These are phyloP conservation scores for Arachnomyces sp. DNA, from an alignment of 2,329 filamentous ascomycete genomes.

Conservation along the genomic window DNA sequence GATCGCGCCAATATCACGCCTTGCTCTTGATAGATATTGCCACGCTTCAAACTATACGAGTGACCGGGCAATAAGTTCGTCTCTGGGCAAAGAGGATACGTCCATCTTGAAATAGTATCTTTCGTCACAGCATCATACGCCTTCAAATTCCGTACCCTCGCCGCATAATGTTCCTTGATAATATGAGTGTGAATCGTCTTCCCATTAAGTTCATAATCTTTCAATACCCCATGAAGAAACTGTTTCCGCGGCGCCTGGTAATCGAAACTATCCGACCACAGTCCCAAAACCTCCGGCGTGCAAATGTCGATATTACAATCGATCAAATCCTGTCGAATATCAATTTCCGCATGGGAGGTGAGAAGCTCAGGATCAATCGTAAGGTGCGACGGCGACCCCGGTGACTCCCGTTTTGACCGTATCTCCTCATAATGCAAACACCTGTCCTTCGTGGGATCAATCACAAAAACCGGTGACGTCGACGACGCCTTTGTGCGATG, in stretches of 20 bases:
- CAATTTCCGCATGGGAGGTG: constrained; percentile 64
- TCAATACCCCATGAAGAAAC: constrained; percentile 85
- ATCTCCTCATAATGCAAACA: constrained; percentile 95
- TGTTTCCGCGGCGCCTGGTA: constrained; percentile 84
- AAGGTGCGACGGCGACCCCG: constrained; percentile 35
- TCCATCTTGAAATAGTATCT: constrained; percentile 80
- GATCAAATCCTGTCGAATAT: constrained; percentile 78
- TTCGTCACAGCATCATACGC: constrained; percentile 84
- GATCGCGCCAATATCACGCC: constrained; percentile 66
- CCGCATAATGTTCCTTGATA: constrained; percentile 73
- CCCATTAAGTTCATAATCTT: constrained; percentile 94
- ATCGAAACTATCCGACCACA: constrained; percentile 98
- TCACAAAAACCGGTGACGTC: constrained; percentile 73
- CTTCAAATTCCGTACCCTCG: constrained; percentile 75
- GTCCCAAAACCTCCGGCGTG: constrained; percentile 84
- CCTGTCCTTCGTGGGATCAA: constrained; percentile 70
- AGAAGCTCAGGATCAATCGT: constrained; percentile 74
- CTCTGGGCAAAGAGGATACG: constrained; percentile 82
- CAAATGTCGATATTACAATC: constrained; percentile 96
- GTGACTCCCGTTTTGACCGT: constrained; percentile 42
- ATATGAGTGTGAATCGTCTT: constrained; percentile 95
- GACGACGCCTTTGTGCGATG: constrained; percentile 73
- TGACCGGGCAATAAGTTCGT: constrained; percentile 75
- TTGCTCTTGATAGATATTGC: constrained; percentile 70
- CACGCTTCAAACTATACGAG: constrained; percentile 62